phyloP scores from a whole-genome alignment of 148 eudicot species.

The Salicornia ramosissima region DNA sequence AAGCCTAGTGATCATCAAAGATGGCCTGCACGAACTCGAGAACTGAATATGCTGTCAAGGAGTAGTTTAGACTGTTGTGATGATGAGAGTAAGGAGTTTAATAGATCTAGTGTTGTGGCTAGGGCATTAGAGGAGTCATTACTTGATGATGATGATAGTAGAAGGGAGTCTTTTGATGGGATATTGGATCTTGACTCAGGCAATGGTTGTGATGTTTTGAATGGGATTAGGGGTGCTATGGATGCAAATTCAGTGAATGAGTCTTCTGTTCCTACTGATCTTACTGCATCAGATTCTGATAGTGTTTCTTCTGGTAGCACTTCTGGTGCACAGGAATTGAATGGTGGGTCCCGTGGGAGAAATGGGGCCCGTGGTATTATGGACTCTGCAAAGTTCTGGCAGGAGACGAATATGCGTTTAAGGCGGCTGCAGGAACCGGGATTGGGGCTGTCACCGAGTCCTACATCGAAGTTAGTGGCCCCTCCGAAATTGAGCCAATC shows the following conservation, averaged over 20 bases:
- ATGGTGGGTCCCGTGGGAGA: constrained; percentile 33
- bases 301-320: constrained; percentile 94
- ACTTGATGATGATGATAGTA: constrained; percentile 48
- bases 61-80: constrained; percentile 52
- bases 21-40: constrained; percentile 74
- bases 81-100: constrained; percentile 37
- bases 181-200: constrained; percentile 56
- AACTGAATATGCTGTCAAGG: constrained; percentile 43
- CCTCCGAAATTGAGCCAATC: constrained; percentile 56
- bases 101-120: constrained; percentile 54
- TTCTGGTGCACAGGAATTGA: constrained; percentile 59
- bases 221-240: constrained; percentile 29
- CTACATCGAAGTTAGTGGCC: constrained; percentile 44
- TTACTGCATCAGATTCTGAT: constrained; percentile 76
- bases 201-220: constrained; percentile 44
- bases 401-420: constrained; percentile 89
- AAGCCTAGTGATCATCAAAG: constrained; percentile 65
- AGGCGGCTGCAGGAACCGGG: constrained; percentile 92
- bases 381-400: constrained; percentile 85
- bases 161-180: constrained; percentile 78
- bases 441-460: constrained; percentile 58
- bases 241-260: constrained; percentile 54
- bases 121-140: constrained; percentile 54
- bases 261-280: constrained; percentile 57
- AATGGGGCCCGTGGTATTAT: constrained; percentile 56